phyloP scores from a whole-genome alignment of 2,329 filamentous ascomycete genomes.

The Aureobasidium sp. region DNA sequence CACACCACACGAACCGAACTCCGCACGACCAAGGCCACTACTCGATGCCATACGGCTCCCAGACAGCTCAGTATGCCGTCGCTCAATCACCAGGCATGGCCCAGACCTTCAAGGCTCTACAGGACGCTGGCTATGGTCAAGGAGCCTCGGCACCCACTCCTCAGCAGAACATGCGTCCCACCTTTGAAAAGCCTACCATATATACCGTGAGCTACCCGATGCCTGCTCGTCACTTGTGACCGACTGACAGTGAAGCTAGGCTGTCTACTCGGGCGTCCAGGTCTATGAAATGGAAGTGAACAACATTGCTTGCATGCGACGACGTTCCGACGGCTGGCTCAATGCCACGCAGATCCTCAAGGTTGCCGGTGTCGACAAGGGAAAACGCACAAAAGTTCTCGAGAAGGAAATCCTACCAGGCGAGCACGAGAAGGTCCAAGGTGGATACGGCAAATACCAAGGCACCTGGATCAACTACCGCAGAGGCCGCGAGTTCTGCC shows the following conservation, averaged over 20 bases:
- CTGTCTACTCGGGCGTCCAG: slow-evolving; percentile 89
- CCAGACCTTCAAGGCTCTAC: slow-evolving; percentile 9
- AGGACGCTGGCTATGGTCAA: slow-evolving; percentile 14
- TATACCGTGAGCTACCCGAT: slow-evolving; percentile 37
- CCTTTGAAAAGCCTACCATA: slow-evolving; percentile 39
- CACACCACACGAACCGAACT: slow-evolving; percentile 4
- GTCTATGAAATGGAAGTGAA: slow-evolving; percentile 99
- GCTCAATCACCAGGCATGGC: slow-evolving; percentile 13
- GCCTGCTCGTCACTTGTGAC: not conserved
- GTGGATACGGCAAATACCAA: slow-evolving; percentile 97
- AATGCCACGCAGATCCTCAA: slow-evolving; percentile 99
- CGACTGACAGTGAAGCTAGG: slow-evolving; percentile 39
- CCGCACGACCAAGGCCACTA: slow-evolving; percentile 4
- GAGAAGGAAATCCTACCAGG: slow-evolving; percentile 97
- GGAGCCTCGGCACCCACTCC: slow-evolving; percentile 3
- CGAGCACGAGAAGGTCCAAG: slow-evolving; percentile 97
- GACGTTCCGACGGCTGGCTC: slow-evolving; percentile 89
- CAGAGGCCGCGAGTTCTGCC: slow-evolving; percentile 84
- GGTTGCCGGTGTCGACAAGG: slow-evolving; percentile 94
- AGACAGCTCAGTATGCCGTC: slow-evolving; percentile 6
- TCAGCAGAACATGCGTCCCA: slow-evolving; percentile 13
- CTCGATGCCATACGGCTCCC: slow-evolving; percentile 15
- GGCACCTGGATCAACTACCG: slow-evolving; percentile 97
- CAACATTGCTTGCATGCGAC: slow-evolving; percentile 87
- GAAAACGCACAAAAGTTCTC: slow-evolving; percentile 92